phyloP scores from a whole-genome alignment of 495 filamentous ascomycete species.

The Penicilliopsis zonata region DNA sequence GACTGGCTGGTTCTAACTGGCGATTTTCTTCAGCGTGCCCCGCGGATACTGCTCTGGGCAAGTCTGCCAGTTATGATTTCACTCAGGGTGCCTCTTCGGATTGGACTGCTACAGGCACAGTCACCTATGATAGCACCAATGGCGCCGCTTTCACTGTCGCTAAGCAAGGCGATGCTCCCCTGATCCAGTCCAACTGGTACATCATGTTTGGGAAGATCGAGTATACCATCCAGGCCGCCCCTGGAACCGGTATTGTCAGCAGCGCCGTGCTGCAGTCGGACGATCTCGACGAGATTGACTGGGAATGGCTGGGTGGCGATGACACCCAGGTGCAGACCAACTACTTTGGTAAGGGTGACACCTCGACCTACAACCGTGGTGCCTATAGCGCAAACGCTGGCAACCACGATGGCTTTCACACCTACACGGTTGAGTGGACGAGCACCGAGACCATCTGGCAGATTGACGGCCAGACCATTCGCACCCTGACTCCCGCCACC shows the following conservation, averaged over 20 bases:
- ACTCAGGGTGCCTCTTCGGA: slow-evolving; percentile 52
- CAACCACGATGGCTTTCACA: slow-evolving; percentile 53
- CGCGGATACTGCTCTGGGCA: slow-evolving; percentile 70
- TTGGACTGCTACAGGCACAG: slow-evolving; percentile 55
- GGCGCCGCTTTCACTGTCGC: slow-evolving; percentile 79
- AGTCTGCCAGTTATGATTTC: slow-evolving; percentile 69
- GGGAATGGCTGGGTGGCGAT: slow-evolving; percentile 70
- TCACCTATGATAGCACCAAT: slow-evolving; percentile 59
- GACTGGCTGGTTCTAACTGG: too few relatives aligned
- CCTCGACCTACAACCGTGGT: slow-evolving; percentile 51
- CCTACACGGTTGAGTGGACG: slow-evolving; percentile 80
- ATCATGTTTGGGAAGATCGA: slow-evolving; percentile 61
- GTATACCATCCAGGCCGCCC: slow-evolving; percentile 45
- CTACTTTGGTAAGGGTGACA: slow-evolving; percentile 78
- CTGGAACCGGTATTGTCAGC: slow-evolving; percentile 54
- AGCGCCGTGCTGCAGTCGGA: slow-evolving; percentile 76
- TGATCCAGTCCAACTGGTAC: slow-evolving; percentile 64
- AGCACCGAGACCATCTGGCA: slow-evolving; percentile 56
- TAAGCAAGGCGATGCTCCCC: slow-evolving; percentile 70
- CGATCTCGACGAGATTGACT: slow-evolving; percentile 82
- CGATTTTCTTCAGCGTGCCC: slow-evolving; percentile 62
- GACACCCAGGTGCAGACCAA: slow-evolving; percentile 56
- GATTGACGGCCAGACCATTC: slow-evolving; percentile 56
- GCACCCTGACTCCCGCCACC: slow-evolving; percentile 51
- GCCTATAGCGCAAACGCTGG: slow-evolving; percentile 39